Evolutionary conservation across 1,284 basidiomycete species (phyloP), one percentile per base, ranked within the genome.

Genomic region (Fomitopsis betulina): DNA sequence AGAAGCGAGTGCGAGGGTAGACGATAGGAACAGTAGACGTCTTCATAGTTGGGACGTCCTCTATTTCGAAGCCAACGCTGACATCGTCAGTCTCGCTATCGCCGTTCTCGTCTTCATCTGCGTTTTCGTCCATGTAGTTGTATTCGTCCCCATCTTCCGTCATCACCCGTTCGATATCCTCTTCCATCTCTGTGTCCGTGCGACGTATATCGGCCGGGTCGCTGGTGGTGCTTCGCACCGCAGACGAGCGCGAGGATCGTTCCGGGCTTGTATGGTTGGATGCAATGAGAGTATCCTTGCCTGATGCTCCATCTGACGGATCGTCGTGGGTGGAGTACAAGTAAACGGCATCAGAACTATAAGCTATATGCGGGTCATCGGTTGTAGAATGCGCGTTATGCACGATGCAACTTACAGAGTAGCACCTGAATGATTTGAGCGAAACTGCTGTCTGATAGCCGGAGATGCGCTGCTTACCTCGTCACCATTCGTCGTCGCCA

Each of bases 321-420:
- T 85, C 80, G 66, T 94, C 93, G 57, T 79, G 79, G 9, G 89
- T 89, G 0, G 91, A 93, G 68, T 87, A 96, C n/a, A 93, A 70
- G 61, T 92, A 89, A 9, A 92, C 85, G 1, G 82, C 89, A 72
- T 94, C 92, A 10, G 80, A 80, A 60, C 86, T 89, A 65, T 90
- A 94, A 21, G 91, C 89, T 91, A 66, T 13, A 50, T 6, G 27
- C 12, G 5, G 19, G 45, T 63, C 27, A 63, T 59, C 54, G 6
- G 54, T 6, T 51, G 12, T 25, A 51, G 15, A 8, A 12, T 55
- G 58, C 50, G 2, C 6, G 30, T 19, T 52, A 37, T 8, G 12
- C 30, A 25, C 5, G 25, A 50, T 9, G 37, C 25, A 5, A 73
- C 79, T 60, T 63, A 85, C 83, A 80, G n/a, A 86, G 68, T n/a